These are phyloP conservation scores for Solanum pinnatisectum DNA, from an alignment of 257 asterid species.

Conservation along the genomic window DNA sequence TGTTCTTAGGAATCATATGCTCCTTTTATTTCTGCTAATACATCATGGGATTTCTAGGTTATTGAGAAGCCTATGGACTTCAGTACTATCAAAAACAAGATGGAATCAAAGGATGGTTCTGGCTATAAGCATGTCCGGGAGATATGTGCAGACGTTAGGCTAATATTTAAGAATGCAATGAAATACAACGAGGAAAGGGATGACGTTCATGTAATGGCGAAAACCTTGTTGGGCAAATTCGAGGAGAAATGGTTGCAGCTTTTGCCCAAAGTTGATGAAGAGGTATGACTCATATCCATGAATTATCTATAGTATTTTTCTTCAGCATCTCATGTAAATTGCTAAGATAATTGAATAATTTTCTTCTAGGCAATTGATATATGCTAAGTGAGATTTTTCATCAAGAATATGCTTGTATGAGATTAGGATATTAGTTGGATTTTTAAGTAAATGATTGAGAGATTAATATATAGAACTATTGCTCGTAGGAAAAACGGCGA, in stretches of 20 bases:
- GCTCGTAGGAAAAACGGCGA: conserved; percentile 51
- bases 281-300: conserved; percentile 33
- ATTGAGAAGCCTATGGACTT: conserved; percentile 98
- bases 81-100: conserved; percentile 69
- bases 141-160: conserved; percentile 76
- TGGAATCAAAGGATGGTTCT: conserved; percentile 79
- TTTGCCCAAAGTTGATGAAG: conserved; percentile 89
- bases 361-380: background rate
- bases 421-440: background rate
- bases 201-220: conserved; percentile 87
- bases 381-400: background rate
- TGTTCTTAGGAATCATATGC: background rate
- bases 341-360: background rate
- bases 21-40: background rate
- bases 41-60: conserved; percentile 32
- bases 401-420: background rate
- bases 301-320: background rate
- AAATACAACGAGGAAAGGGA: conserved; percentile 72
- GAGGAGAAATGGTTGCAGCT: conserved; percentile 88
- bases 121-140: conserved; percentile 84
- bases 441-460: background rate
- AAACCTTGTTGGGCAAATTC: conserved; percentile 63
- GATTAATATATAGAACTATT: conserved; percentile 7
- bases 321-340: background rate
- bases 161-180: conserved; percentile 89